Base-by-base conservation (phyloP, 371 early-diverging fungal species). In the Mucor irregularis region DNA sequence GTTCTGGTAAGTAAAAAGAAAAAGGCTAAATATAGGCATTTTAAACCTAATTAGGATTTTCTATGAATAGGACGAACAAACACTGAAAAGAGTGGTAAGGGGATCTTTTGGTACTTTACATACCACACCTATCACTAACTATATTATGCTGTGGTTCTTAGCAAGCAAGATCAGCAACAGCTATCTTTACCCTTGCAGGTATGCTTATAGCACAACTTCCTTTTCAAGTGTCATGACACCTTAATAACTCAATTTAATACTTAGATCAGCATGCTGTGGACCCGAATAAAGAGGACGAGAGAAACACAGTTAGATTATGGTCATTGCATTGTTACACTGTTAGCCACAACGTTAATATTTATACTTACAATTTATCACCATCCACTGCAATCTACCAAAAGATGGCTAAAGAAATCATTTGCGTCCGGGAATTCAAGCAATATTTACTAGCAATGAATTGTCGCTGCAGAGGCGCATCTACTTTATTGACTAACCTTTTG, bases 351-450 rank as follows among this genome's bases (percentile, higher is more conserved):
- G 76, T 83, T 4, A 84, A 87, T 9, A 74, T 91, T 7, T 91
- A 80, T 59, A 80, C 89, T 0, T 86, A 83, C 56, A 88, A 86
- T 40, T 65, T 87, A 16, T 75, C 87, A 6, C 89, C 89, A 2
- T 85, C 84, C 38, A 85, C 88, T 1, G 84, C 83, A 21, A 61
- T 78, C 19, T 87, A 81, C 49, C 89, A 88, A 57, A 85, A 84
- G 47, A 70, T 83, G 33, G 82, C 86, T 5, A 81, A 80, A 38
- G 84, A 83, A 46, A 81, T 83, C 26, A 81, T 90, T 29, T 91
- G 90, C 44, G 78, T 86, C 14, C 76, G 82, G 5, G 88, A 90
- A 48, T 78, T 91, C 51, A 87, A 88, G 61, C 90, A 91, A 55
- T 76, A 86, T 40, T 59, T 90, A 14, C 46, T 91, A 5, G 89